phyloP scores from a whole-genome alignment of 805 yeast species.

The Pichia occidentalis region DNA sequence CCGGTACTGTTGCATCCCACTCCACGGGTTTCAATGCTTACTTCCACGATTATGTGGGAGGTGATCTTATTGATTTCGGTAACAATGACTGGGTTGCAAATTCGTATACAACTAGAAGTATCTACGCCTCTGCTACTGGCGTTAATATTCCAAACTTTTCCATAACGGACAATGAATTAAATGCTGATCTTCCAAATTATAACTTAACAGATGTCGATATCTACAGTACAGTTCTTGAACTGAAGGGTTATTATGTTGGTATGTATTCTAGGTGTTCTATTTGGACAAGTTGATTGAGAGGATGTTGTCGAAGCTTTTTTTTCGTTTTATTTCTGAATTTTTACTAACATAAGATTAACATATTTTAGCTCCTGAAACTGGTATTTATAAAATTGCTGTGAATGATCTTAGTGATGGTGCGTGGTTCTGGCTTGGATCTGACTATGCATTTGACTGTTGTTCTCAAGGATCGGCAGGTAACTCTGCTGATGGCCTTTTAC shows the following conservation, averaged over 20 bases:
- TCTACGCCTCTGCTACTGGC: background rate
- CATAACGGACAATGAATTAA: too few relatives aligned
- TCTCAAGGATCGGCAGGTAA: background rate
- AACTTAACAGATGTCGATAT: too few relatives aligned
- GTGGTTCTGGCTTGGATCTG: conserved; percentile 7
- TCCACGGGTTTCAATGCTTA: background rate
- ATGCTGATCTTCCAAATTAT: too few relatives aligned
- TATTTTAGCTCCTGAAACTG: background rate
- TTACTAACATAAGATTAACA: too few relatives aligned
- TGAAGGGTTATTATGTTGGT: too few relatives aligned
- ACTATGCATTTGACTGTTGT: conserved; percentile 12
- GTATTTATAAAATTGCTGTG: conserved; percentile 2
- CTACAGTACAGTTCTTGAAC: too few relatives aligned
- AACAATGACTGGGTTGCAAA: background rate
- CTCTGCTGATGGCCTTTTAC: background rate
- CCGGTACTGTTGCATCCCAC: background rate
- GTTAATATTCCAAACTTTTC: conserved; percentile 1
- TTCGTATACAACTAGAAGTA: background rate
- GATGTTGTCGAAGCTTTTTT: too few relatives aligned
- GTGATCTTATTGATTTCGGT: too few relatives aligned
- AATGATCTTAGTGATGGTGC: conserved; percentile 6
- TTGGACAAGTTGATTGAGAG: too few relatives aligned
- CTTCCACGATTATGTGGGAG: background rate
- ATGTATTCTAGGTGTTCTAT: too few relatives aligned
- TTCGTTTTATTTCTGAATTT: too few relatives aligned